These are phyloP conservation scores for Aspergillus olivimuriae DNA, from an alignment of 495 filamentous ascomycete genomes.

Conservation along the genomic window DNA sequence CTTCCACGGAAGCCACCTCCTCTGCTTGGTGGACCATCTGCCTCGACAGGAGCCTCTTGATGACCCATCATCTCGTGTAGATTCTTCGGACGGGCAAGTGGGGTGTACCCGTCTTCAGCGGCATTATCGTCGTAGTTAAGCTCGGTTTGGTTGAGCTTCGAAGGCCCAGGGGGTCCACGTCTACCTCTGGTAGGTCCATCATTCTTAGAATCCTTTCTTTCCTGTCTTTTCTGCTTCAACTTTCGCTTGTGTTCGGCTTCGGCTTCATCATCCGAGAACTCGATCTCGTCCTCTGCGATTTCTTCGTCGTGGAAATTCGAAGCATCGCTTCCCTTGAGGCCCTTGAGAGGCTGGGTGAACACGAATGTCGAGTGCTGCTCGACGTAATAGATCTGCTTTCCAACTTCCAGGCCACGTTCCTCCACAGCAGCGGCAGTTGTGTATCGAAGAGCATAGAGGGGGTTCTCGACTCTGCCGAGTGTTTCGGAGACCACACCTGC, in stretches of 20 bases:
- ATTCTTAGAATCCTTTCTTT: conserved; percentile 37
- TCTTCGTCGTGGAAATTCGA: conserved; percentile 94
- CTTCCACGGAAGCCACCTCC: conserved; percentile 29
- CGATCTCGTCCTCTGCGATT: conserved; percentile 73
- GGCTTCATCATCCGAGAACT: conserved; percentile 94
- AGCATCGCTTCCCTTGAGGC: conserved; percentile 79
- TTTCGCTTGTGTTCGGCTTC: conserved; percentile 77
- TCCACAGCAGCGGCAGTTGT: conserved; percentile 56
- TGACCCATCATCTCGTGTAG: conserved; percentile 47
- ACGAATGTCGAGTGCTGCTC: conserved; percentile 68
- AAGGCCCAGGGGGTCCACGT: conserved; percentile 26
- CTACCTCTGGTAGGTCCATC: conserved; percentile 29
- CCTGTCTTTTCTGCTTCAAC: conserved; percentile 52
- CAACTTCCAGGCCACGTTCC: conserved; percentile 54
- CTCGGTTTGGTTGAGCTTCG: conserved; percentile 36
- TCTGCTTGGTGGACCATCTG: conserved; percentile 18
- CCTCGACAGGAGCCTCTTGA: conserved; percentile 44
- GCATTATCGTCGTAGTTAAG: conserved; percentile 53
- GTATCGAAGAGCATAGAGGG: conserved; percentile 74
- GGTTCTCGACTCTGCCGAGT: conserved; percentile 73
- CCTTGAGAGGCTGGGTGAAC: conserved; percentile 73
- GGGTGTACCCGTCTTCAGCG: conserved; percentile 54
- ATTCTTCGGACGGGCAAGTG: conserved; percentile 57
- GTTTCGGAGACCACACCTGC: conserved; percentile 77
- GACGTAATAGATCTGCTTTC: conserved; percentile 71